These are phyloP conservation scores for Ramularia endophylla DNA, from an alignment of 2,329 filamentous ascomycete genomes.

Conservation along the genomic window DNA sequence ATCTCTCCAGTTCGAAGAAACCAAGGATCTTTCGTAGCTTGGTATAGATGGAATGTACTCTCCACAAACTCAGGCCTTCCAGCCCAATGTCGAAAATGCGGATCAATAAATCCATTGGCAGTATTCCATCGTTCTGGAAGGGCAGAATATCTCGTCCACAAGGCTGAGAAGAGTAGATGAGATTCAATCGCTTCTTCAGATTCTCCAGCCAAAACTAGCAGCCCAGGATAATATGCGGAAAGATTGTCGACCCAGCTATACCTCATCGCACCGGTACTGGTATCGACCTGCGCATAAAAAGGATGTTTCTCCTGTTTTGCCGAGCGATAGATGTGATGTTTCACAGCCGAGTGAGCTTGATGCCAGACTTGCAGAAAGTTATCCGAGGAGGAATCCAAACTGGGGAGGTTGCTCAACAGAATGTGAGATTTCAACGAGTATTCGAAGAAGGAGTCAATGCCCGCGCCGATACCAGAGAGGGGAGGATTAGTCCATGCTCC, in stretches of 20 bases:
- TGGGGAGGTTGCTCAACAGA: constrained; percentile 67
- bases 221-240: constrained; percentile 88
- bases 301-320: constrained; percentile 70
- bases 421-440: constrained; percentile 95
- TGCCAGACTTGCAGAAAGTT: constrained; percentile 80
- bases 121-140: constrained; percentile 77
- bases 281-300: constrained; percentile 86
- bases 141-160: constrained; percentile 93
- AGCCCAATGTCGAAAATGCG: constrained; percentile 88
- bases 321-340: constrained; percentile 76
- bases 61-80: constrained; percentile 95
- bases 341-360: constrained; percentile 78
- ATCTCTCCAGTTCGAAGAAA: constrained; percentile 95
- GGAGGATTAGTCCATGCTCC: constrained; percentile 77
- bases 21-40: constrained; percentile 90
- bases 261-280: constrained; percentile 78
- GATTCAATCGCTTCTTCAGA: constrained; percentile 86
- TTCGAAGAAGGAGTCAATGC: constrained; percentile 97
- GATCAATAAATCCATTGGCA: constrained; percentile 71
- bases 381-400: constrained; percentile 55
- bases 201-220: constrained; percentile 80
- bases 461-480: constrained; percentile 90
- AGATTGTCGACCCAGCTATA: constrained; percentile 96
- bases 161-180: constrained; percentile 81
- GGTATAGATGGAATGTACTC: constrained; percentile 93